Conservation (phyloP, 352 stramenopile species). For the Phytopythium mirpurense region DNA sequence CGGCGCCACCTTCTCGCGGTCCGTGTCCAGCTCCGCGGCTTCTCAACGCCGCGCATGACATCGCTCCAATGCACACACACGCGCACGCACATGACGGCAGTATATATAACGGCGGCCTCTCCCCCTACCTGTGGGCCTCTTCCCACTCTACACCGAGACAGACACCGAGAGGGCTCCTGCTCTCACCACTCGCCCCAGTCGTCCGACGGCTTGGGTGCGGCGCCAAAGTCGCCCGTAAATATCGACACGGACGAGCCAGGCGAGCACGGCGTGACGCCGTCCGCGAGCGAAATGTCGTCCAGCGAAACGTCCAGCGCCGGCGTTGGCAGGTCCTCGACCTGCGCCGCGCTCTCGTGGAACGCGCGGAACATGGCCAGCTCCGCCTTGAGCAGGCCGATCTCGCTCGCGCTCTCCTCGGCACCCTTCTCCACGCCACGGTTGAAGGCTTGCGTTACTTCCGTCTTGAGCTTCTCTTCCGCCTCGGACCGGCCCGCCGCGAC, state of each 20-base stretch:
- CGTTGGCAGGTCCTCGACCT: slow-evolving; percentile 16
- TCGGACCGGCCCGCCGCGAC: slow-evolving; percentile 29
- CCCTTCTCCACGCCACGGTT: slow-evolving; percentile 35
- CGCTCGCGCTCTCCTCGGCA: slow-evolving; percentile 19
- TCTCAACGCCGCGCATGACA: slow-evolving; percentile 1
- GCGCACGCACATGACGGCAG: not conserved
- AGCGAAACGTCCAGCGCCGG: slow-evolving; percentile 18
- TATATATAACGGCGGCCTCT: not conserved
- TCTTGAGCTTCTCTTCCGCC: slow-evolving; percentile 24
- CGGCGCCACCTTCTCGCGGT: slow-evolving; percentile 36
- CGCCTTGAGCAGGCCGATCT: slow-evolving; percentile 36
- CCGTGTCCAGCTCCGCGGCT: slow-evolving; percentile 7
- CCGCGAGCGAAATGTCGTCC: slow-evolving; percentile 32
- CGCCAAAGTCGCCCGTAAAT: slow-evolving; percentile 31
- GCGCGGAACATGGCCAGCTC: slow-evolving; percentile 49
- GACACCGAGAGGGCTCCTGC: not conserved
- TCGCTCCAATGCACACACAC: not conserved
- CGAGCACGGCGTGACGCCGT: slow-evolving; percentile 28
- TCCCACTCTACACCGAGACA: not conserved
- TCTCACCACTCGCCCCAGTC: slow-evolving; percentile 70
- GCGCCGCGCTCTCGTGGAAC: slow-evolving; percentile 33
- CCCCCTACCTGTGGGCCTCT: not conserved
- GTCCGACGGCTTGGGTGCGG: slow-evolving; percentile 22
- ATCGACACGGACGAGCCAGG: slow-evolving; percentile 36
- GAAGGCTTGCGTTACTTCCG: slow-evolving; percentile 25